These are phyloP conservation scores for Geopyxis carbonaria DNA, from an alignment of 495 filamentous ascomycete species.

Conservation along the genomic window DNA sequence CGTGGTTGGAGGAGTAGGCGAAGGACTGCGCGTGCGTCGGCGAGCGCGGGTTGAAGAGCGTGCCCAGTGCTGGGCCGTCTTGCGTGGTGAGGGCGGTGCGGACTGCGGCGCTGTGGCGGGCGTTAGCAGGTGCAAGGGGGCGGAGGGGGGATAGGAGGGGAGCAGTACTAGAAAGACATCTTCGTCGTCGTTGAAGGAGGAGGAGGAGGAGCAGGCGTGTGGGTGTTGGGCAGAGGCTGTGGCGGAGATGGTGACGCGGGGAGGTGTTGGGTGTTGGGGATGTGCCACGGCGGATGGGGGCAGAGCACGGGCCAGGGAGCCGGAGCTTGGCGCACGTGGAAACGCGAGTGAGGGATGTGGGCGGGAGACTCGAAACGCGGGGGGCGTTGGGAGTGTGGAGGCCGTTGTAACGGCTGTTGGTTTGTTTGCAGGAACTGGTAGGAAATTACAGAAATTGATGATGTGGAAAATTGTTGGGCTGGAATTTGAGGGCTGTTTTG, in stretches of 20 bases:
- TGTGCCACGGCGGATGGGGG: background rate
- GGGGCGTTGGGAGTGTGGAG: too few species aligned
- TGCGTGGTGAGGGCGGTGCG: constrained; percentile 15
- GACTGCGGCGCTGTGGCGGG: constrained; percentile 14
- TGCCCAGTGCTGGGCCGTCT: constrained; percentile 16
- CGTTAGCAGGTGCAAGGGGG: constrained; percentile 2
- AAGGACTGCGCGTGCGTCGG: constrained; percentile 30
- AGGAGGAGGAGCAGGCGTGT: too few species aligned
- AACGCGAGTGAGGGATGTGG: constrained; percentile 2
- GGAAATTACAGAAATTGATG: too few species aligned
- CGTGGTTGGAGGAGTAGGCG: constrained; percentile 40
- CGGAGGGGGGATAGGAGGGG: background rate
- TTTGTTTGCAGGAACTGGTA: too few species aligned
- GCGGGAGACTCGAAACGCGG: too few species aligned
- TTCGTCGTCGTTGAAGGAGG: too few species aligned
- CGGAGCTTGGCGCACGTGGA: constrained; percentile 6
- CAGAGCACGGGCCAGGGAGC: background rate
- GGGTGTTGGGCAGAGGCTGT: too few species aligned
- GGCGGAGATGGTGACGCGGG: too few species aligned
- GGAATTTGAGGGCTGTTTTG: too few species aligned
- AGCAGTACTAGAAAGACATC: constrained; percentile 17
- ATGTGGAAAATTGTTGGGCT: too few species aligned
- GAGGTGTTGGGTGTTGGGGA: too few species aligned
- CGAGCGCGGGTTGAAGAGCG: constrained; percentile 13
- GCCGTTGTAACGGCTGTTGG: too few species aligned